phyloP scores from a whole-genome alignment of 495 filamentous ascomycete genomes.

The Penicillium cosmopolitanum region DNA sequence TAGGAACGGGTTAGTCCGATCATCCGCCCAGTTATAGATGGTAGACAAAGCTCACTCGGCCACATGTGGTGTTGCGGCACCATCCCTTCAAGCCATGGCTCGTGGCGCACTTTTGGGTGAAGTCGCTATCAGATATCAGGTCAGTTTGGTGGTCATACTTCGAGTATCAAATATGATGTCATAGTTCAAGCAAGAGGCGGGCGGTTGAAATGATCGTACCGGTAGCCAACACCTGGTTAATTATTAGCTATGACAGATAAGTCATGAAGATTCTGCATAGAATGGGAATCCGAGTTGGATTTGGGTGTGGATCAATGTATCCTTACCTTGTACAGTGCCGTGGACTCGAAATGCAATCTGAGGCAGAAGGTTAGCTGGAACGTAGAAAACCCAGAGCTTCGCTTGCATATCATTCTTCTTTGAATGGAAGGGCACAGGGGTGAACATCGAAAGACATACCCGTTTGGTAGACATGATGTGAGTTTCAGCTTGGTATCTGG shows the following conservation, averaged over 20 bases:
- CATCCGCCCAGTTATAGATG: not conserved
- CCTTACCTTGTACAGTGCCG: conserved; percentile 57
- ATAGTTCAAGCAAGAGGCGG: conserved; percentile 11
- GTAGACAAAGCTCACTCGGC: conserved; percentile 53
- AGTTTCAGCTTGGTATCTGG: not conserved
- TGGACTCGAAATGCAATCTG: conserved; percentile 57
- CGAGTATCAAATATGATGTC: conserved; percentile 22
- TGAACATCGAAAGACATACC: conserved; percentile 5
- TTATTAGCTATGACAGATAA: conserved; percentile 13
- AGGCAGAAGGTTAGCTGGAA: conserved; percentile 3
- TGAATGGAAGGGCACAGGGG: not conserved
- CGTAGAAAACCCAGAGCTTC: not conserved
- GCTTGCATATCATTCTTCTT: not conserved
- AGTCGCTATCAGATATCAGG: conserved; percentile 56
- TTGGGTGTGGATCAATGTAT: not conserved
- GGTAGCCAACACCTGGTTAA: conserved; percentile 68
- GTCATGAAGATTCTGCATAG: not conserved
- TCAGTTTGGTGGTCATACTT: conserved; percentile 7
- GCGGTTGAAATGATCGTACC: conserved; percentile 46
- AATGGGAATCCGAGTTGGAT: not conserved
- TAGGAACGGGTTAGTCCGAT: not conserved
- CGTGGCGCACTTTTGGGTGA: conserved; percentile 68
- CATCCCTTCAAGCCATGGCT: conserved; percentile 72
- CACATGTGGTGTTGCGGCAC: conserved; percentile 75
- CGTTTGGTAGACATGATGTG: conserved; percentile 23